Base-by-base conservation (phyloP, 1,284 basidiomycete genomes). In the Peniophora sp. region DNA sequence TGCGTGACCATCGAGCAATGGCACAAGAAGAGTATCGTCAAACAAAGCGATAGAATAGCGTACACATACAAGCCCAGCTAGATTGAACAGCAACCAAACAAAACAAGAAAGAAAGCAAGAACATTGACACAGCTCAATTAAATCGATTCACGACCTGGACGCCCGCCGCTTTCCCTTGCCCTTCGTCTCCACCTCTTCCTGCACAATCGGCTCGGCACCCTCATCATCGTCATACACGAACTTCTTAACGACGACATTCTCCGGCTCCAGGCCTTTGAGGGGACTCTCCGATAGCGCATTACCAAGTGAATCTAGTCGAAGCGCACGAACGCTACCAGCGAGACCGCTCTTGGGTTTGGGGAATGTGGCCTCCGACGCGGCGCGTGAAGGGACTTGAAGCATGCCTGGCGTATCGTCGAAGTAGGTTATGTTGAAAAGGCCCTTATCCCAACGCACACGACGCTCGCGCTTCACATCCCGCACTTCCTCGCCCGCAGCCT, bases 221-320 rank as follows among this genome's bases (percentile, higher is more conserved):
- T 76, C 64, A 58, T 92, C 89, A 53, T 83, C 82, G 55, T 92
- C 89, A 57, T 92, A 93, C 34, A 92, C 81, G 61, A 85, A 87
- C 58, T 82, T 90, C 68, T 88, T 85, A 34, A 93, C 83, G 43
- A 80, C 68, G 34, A 94, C 70, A 53, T 80, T 80, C 62, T 89
- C 82, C 24, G 75, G 71, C 44, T 79, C 75, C 24, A 92, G 71
- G 35, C 82, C 75, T 47, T 72, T 67, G n/a, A 83, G 65, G 0
- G 86, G 19, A 44, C 79, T 74, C n/a, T 74, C 72, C 54, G 84
- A 73, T 16, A 78, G 63, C 19, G 86, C 69, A 63, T 94, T 94
- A 35, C 91, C 91, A 52, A 89, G 70, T 6, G 74, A 74, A 65
- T 94, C 91, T 41, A 94, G 69, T 53, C 69, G 73, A 58, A 83